Conservation (phyloP, 306 rosid genomes). For the Canavalia ensiformis region DNA sequence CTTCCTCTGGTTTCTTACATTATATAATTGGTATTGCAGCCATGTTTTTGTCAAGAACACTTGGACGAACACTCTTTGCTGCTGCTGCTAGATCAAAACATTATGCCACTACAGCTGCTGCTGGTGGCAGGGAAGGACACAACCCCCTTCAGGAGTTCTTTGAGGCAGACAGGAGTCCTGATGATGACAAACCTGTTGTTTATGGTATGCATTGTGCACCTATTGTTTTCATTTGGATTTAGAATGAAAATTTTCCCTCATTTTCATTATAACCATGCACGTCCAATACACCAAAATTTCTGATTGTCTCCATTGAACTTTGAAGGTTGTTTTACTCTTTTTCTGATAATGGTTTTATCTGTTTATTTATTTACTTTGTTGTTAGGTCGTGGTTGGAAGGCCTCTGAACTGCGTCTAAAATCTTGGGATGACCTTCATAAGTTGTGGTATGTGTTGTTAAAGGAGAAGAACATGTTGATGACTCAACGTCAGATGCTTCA, state of each 20-base stretch:
- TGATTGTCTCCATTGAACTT: constrained; percentile 37
- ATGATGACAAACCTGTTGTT: constrained; percentile 78
- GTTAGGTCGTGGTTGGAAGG: constrained; percentile 97
- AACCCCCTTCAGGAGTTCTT: constrained; percentile 89
- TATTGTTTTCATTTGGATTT: constrained; percentile 24
- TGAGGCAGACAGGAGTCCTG: constrained; percentile 72
- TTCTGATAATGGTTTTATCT: background rate
- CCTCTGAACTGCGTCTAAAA: constrained; percentile 83
- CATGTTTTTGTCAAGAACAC: constrained; percentile 62
- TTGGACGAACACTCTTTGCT: constrained; percentile 71
- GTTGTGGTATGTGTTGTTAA: constrained; percentile 89
- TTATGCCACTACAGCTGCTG: constrained; percentile 57
- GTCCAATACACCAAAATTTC: background rate
- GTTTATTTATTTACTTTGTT: background rate
- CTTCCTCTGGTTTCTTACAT: constrained; percentile 32
- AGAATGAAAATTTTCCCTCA: background rate
- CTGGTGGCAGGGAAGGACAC: constrained; percentile 38
- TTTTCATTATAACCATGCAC: background rate
- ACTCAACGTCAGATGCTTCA: constrained; percentile 97
- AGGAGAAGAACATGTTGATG: constrained; percentile 97
- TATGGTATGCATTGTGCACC: constrained; percentile 63
- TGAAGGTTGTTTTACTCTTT: constrained; percentile 6
- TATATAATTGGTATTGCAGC: constrained; percentile 38
- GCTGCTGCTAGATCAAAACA: constrained; percentile 71
- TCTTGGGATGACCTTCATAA: constrained; percentile 98